Evolutionary conservation across 1,139 yeast genomes (phyloP).

Genomic region (Diutina catenulata): DNA sequence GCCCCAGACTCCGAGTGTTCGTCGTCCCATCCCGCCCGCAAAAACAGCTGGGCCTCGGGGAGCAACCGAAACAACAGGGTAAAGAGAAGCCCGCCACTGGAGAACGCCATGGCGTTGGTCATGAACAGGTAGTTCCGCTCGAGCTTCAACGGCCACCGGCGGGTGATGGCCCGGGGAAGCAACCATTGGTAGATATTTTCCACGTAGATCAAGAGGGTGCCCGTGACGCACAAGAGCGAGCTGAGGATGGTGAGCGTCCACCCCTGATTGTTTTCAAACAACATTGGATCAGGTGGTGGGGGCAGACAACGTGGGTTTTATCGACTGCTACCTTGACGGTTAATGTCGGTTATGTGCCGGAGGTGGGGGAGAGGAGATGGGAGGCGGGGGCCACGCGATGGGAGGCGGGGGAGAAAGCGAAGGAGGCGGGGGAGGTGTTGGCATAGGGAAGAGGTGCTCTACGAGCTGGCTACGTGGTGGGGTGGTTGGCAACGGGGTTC

Average conservation of each 20-base stretch:
- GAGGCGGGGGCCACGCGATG: too few relatives aligned
- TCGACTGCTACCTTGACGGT: too few relatives aligned
- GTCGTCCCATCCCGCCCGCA: slow-evolving; percentile 13
- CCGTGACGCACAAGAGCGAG: slow-evolving; percentile 45
- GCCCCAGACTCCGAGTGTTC: too few relatives aligned
- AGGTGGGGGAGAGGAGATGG: too few relatives aligned
- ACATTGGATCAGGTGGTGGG: too few relatives aligned
- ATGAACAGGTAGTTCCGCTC: slow-evolving; percentile 50
- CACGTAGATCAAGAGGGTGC: slow-evolving; percentile 42
- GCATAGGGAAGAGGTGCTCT: too few relatives aligned
- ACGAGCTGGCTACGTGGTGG: too few relatives aligned
- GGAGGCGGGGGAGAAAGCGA: too few relatives aligned
- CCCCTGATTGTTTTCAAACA: slow-evolving; percentile 28
- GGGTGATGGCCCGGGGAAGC: slow-evolving; percentile 31
- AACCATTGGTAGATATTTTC: slow-evolving; percentile 33
- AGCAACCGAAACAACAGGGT: slow-evolving; percentile 66
- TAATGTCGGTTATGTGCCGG: too few relatives aligned
- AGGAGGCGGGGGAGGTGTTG: too few relatives aligned
- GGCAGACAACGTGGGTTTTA: too few relatives aligned
- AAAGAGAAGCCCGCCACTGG: slow-evolving; percentile 68
- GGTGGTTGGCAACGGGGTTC: too few relatives aligned
- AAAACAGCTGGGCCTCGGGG: slow-evolving; percentile 46
- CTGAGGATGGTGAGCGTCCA: slow-evolving; percentile 48
- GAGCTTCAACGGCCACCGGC: slow-evolving; percentile 38
- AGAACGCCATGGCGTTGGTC: slow-evolving; percentile 54